These are phyloP conservation scores for Passiflora organensis DNA, from an alignment of 345 rosid genomes.

Conservation along the genomic window DNA sequence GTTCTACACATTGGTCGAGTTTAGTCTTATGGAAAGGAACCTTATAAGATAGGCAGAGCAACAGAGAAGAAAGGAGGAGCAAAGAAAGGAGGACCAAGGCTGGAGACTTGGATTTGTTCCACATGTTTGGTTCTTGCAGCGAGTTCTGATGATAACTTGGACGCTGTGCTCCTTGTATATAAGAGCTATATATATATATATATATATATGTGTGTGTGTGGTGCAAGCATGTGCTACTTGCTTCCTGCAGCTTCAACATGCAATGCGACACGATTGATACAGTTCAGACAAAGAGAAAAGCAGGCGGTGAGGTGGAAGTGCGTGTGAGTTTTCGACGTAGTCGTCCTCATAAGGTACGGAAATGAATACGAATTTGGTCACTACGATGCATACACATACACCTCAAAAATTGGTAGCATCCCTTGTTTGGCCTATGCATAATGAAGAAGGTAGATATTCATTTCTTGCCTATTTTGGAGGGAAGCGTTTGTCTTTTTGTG, in stretches of 20 bases:
- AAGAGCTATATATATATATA: neutral
- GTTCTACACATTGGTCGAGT: neutral
- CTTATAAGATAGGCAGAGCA: neutral
- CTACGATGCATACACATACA: no score
- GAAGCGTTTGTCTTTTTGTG: no score
- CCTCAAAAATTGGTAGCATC: no score
- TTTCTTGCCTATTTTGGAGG: no score
- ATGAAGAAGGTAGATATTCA: no score
- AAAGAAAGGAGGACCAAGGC: neutral
- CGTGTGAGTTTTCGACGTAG: no score
- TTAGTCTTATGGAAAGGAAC: neutral
- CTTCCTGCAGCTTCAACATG: constrained; percentile 1
- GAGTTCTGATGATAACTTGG: neutral
- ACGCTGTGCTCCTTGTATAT: neutral
- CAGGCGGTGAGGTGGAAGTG: no score
- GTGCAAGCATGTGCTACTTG: neutral
- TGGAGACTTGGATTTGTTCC: neutral
- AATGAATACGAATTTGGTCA: no score
- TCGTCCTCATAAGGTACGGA: no score
- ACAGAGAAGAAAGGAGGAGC: neutral
- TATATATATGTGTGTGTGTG: no score
- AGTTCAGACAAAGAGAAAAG: neutral
- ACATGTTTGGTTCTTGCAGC: neutral
- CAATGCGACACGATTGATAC: constrained; percentile 3
- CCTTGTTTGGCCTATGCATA: no score